Conservation (phyloP, 2,329 filamentous ascomycete species). For the Xylaria sp. region DNA sequence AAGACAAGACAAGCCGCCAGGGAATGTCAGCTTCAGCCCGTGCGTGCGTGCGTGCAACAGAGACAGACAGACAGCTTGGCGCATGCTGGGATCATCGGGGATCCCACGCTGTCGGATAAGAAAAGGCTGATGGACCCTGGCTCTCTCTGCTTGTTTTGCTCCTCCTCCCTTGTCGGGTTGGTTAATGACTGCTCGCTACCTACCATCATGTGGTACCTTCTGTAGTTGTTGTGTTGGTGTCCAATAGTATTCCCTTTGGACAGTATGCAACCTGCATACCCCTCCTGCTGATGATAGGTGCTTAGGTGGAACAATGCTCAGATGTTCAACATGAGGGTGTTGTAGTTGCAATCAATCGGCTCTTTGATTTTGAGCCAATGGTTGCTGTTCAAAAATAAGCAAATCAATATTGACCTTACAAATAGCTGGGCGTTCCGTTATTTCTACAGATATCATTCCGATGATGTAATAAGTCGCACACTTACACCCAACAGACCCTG, state of each 20-base stretch:
- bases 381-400: background rate
- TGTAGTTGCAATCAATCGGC: background rate
- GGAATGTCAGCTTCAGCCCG: constrained; percentile 28
- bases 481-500: background rate
- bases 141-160: background rate
- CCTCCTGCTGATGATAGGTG: background rate
- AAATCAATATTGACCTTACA: background rate
- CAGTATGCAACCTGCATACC: background rate
- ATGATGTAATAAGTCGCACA: constrained; percentile 1
- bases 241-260: background rate
- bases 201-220: no score
- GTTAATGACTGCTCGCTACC: background rate
- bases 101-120: constrained; percentile 39
- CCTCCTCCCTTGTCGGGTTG: background rate
- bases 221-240: background rate
- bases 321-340: background rate
- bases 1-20: constrained; percentile 2
- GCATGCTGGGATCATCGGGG: constrained; percentile 30
- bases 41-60: constrained; percentile 25
- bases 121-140: constrained; percentile 24
- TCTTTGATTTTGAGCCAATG: background rate
- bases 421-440: background rate
- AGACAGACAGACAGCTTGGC: constrained; percentile 30
- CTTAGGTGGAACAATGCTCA: background rate
- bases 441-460: background rate